Evolutionary conservation across 2,329 filamentous ascomycete genomes (phyloP).

Genomic region (Dactylella cylindrospora): DNA sequence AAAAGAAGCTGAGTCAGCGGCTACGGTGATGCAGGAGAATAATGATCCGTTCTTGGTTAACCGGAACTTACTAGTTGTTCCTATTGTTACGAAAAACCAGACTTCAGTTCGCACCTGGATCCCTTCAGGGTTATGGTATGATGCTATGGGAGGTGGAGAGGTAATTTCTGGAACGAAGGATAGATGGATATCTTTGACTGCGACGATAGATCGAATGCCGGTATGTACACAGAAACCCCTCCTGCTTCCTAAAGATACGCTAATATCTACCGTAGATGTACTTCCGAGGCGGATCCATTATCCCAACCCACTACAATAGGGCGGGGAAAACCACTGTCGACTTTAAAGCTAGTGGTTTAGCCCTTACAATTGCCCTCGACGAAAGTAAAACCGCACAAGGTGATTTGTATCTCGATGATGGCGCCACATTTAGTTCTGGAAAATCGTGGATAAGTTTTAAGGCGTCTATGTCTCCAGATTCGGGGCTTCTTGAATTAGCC

Average conservation of each 20-base stretch:
- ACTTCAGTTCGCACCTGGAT: constrained; percentile 29
- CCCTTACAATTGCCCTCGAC: constrained; percentile 17
- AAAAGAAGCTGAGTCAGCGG: constrained; percentile 1
- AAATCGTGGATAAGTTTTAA: constrained; percentile 12
- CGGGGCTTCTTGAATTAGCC: neutral
- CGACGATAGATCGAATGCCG: constrained; percentile 25
- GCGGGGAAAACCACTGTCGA: constrained; percentile 32
- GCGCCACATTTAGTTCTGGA: constrained; percentile 3
- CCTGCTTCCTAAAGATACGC: no score
- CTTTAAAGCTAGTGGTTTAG: constrained; percentile 22
- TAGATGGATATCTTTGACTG: constrained; percentile 10
- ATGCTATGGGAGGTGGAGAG: constrained; percentile 2
- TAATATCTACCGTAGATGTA: constrained; percentile 8
- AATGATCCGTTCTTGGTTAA: constrained; percentile 30
- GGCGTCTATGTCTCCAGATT: neutral
- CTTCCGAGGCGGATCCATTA: constrained; percentile 19
- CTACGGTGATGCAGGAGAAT: constrained; percentile 12
- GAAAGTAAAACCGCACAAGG: constrained; percentile 3
- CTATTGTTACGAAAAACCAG: constrained; percentile 6
- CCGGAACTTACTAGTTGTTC: constrained; percentile 18
- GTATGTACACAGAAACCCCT: no score
- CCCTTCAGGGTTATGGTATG: constrained; percentile 32
- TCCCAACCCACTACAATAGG: constrained; percentile 28
- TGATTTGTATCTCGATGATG: constrained; percentile 22
- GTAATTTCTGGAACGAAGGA: constrained; percentile 1